phyloP scores from a whole-genome alignment of 2,329 filamentous ascomycete species.

The Chrysoporthe puriensis region DNA sequence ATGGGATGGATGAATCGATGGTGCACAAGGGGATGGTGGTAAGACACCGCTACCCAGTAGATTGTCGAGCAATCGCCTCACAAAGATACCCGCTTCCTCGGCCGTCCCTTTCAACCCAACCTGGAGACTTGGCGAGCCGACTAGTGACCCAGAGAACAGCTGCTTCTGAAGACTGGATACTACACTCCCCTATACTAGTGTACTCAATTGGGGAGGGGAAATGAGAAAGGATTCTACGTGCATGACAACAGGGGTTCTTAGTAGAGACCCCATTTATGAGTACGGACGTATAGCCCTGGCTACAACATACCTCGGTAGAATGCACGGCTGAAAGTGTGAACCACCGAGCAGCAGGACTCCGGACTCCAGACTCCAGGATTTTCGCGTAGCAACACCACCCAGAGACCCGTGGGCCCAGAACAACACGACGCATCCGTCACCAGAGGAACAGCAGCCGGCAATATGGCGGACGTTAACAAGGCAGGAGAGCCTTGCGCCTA shows the following conservation, averaged over 20 bases:
- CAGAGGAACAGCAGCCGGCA: neutral
- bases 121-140: no score
- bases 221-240: neutral
- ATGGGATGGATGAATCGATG: no score
- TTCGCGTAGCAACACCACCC: neutral
- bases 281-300: neutral
- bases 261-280: neutral
- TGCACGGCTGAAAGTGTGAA: neutral
- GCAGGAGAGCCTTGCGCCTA: conserved; percentile 25
- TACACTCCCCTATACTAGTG: no score
- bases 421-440: neutral
- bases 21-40: no score
- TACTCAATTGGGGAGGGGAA: no score
- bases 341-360: neutral
- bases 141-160: no score
- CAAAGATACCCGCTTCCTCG: neutral
- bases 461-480: neutral
- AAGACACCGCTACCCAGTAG: no score
- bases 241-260: neutral
- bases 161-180: no score
- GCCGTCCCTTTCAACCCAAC: neutral
- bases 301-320: neutral
- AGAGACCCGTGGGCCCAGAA: neutral
- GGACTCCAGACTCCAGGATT: neutral
- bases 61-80: neutral